These are phyloP conservation scores for Exserohilum turcica DNA, from an alignment of 2,329 filamentous ascomycete genomes.

Conservation along the genomic window DNA sequence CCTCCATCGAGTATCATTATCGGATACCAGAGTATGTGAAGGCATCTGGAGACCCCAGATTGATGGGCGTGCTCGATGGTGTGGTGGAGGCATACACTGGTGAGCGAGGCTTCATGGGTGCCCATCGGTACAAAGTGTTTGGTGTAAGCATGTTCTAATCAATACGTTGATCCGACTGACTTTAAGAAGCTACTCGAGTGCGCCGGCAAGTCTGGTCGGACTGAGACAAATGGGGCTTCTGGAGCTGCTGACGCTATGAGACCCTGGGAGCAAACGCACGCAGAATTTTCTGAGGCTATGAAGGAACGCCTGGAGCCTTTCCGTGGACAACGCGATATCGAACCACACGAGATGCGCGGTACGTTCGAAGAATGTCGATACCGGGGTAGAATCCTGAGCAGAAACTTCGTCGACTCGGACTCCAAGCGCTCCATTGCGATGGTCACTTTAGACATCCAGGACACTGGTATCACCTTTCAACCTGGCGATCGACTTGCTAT, in stretches of 20 bases:
- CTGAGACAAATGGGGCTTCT: constrained; percentile 43
- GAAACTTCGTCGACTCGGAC: constrained; percentile 56
- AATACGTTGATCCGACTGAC: background rate
- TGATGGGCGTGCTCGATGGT: constrained; percentile 60
- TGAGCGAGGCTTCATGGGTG: constrained; percentile 62
- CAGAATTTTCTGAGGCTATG: constrained; percentile 59
- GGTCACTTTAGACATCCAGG: constrained; percentile 59
- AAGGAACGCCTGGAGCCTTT: constrained; percentile 60
- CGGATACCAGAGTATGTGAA: constrained; percentile 60
- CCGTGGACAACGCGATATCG: constrained; percentile 53
- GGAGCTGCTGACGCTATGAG: constrained; percentile 26
- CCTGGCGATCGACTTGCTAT: constrained; percentile 60
- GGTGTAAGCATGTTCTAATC: constrained; percentile 46
- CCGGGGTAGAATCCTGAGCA: constrained; percentile 52
- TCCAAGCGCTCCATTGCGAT: constrained; percentile 54
- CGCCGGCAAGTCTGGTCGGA: constrained; percentile 59
- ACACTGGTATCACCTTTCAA: constrained; percentile 60
- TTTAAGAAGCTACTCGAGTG: constrained; percentile 51
- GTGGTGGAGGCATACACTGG: constrained; percentile 62
- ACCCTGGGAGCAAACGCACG: constrained; percentile 33
- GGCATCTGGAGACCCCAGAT: constrained; percentile 55
- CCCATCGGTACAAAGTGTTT: constrained; percentile 63
- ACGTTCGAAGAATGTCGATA: constrained; percentile 62
- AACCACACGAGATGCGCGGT: constrained; percentile 61
- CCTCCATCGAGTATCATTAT: constrained; percentile 61